Evolutionary conservation across 2,329 filamentous ascomycete species (phyloP).

Genomic region (Exophiala xenobiotica): DNA sequence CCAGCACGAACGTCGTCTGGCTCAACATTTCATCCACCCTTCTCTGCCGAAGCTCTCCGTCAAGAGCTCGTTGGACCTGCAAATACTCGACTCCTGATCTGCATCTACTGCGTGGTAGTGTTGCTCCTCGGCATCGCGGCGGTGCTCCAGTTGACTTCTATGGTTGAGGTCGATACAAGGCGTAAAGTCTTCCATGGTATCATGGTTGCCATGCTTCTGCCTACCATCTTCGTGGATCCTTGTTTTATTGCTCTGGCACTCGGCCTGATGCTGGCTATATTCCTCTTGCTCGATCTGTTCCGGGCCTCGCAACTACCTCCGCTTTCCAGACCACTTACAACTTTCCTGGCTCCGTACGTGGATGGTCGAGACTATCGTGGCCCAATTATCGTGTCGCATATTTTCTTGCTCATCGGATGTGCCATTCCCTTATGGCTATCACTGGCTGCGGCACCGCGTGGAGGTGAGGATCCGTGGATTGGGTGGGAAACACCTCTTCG

Average conservation of each 20-base stretch:
- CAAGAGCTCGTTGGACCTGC: slow-evolving; percentile 67
- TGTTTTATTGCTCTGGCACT: slow-evolving; percentile 77
- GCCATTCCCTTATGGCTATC: slow-evolving; percentile 92
- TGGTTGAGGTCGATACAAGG: slow-evolving; percentile 90
- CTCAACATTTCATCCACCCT: neutral
- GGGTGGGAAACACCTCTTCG: slow-evolving; percentile 74
- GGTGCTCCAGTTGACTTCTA: slow-evolving; percentile 70
- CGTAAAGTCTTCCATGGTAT: slow-evolving; percentile 98
- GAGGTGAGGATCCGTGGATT: slow-evolving; percentile 54
- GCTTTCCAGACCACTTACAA: slow-evolving; percentile 77
- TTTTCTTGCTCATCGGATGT: slow-evolving; percentile 92
- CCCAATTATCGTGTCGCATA: slow-evolving; percentile 92
- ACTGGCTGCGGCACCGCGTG: slow-evolving; percentile 66
- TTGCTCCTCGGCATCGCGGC: slow-evolving; percentile 69
- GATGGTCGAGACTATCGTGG: slow-evolving; percentile 91
- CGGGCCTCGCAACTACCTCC: slow-evolving; percentile 89
- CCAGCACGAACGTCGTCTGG: slow-evolving; percentile 5
- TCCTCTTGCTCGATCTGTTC: slow-evolving; percentile 84
- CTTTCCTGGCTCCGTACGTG: slow-evolving; percentile 88
- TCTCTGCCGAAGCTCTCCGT: slow-evolving; percentile 67
- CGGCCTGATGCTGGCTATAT: slow-evolving; percentile 75
- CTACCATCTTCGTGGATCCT: slow-evolving; percentile 82
- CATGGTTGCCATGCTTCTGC: slow-evolving; percentile 95
- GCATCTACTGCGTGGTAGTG: slow-evolving; percentile 70
- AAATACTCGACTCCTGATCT: slow-evolving; percentile 76